Evolutionary conservation across 2,329 filamentous ascomycete genomes (phyloP).

Genomic region (Aspergillus bombycis): DNA sequence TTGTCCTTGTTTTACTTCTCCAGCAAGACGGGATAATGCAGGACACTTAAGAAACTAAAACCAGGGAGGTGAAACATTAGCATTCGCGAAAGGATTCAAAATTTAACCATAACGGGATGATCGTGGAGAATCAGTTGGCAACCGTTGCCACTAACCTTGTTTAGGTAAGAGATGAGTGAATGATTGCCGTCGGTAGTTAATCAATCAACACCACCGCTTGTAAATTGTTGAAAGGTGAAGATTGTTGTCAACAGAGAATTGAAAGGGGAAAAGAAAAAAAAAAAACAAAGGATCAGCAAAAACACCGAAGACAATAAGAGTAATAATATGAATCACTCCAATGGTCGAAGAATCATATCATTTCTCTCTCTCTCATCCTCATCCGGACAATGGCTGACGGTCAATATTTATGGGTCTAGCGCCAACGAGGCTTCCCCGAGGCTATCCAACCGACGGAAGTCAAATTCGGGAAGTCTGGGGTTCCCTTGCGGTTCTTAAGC

Average conservation of each 20-base stretch:
- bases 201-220: background rate
- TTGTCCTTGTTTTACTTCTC: background rate
- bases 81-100: background rate
- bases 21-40: background rate
- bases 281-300: too few relatives aligned
- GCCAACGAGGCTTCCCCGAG: slow-evolving; percentile 23
- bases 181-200: background rate
- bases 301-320: too few relatives aligned
- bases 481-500: background rate
- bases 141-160: slow-evolving; percentile 12
- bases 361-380: background rate
- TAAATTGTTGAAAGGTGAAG: background rate
- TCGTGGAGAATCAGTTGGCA: background rate
- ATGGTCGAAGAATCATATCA: background rate
- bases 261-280: background rate
- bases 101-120: background rate
- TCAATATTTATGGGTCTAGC: slow-evolving; percentile 19
- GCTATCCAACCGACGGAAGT: slow-evolving; percentile 25
- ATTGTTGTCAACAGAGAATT: background rate
- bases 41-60: background rate
- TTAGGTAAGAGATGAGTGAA: background rate
- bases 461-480: slow-evolving; percentile 27
- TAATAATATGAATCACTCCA: background rate
- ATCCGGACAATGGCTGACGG: background rate
- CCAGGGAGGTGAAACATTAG: background rate